Base-by-base conservation (phyloP, 805 yeast genomes). In the Metschnikowia peoriensis region DNA sequence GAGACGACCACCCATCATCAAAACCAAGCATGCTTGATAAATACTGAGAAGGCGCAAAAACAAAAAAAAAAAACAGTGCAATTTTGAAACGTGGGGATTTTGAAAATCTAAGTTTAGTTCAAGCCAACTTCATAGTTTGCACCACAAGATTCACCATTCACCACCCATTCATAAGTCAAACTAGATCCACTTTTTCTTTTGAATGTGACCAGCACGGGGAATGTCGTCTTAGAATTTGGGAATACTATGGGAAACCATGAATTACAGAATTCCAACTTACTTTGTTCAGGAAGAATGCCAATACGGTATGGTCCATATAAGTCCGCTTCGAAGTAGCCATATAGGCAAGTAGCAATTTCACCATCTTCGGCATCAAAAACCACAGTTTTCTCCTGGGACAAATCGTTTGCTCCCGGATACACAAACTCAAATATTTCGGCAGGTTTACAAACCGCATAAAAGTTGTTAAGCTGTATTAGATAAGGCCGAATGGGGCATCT, bases 311-410 rank as follows among this genome's bases (percentile, higher is more conserved):
- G 85, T 1, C 78, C 80, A 64, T 83, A 88, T n/a, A 91, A 73
- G 2, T 69, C 78, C 0, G 94, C 84, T n/a, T 76, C 77, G 62
- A 92, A 92, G 62, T 75, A 84, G 0, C 97, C 97, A 4, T 83
- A 72, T 37, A 91, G 65, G 0, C 93, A 97, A 65, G 89, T 92
- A 2, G 43, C 47, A 6, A 41, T 15, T 9, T 49, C 52, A 4
- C 27, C 28, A 9, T n/a, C 80, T 49, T 79, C 75, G 34, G 77
- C 68, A 14, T 75, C 72, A 54, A 85, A 78, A 0, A 27, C 17
- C 49, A 47, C 9, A 14, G 22, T 6, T n/a, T n/a, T 6, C 8
- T 14, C 28, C 47, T 43, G 51, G 28, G 35, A 9, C 49, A 46
- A 39, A 71, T 69, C 4, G 72, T 71, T 49, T 7, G 39, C 42